Percentiles rank a stretch among this genome's conserved stretches.
Evolutionary conservation across 352 stramenopile genomes (phyloP).

Genomic region (Halophytophthora polymorphica): DNA sequence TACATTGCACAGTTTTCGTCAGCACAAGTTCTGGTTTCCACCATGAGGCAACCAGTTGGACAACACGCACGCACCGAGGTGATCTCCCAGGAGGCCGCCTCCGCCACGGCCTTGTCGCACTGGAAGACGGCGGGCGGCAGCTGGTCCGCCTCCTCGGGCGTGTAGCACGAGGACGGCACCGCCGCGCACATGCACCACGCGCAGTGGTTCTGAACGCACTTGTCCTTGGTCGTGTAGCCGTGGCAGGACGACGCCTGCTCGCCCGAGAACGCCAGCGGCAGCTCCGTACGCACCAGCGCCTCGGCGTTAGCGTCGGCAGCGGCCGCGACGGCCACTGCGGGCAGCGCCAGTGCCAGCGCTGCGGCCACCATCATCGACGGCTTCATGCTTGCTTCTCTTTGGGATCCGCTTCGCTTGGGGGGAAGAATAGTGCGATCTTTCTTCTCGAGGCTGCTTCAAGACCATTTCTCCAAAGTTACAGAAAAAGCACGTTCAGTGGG

Average conservation of each 20-base stretch:
- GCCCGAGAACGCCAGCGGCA: constrained; percentile 29
- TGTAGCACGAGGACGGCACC: constrained; percentile 83
- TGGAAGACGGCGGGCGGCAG: constrained; percentile 74
- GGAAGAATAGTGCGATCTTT: no score
- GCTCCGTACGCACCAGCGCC: neutral
- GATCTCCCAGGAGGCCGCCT: constrained; percentile 32
- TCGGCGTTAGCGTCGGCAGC: neutral
- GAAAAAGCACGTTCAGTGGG: no score
- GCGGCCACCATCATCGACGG: neutral
- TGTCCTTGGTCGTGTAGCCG: constrained; percentile 37
- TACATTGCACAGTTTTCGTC: no score
- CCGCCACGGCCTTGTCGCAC: constrained; percentile 40
- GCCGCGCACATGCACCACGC: constrained; percentile 74
- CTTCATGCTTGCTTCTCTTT: constrained; percentile 3
- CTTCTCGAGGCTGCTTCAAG: no score
- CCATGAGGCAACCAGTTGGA: neutral
- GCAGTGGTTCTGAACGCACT: constrained; percentile 56
- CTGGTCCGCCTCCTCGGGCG: constrained; percentile 51
- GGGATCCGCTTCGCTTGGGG: no score
- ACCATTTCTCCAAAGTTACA: no score
- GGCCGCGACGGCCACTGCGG: neutral
- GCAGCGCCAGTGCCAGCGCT: constrained; percentile 3
- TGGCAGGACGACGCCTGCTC: constrained; percentile 44
- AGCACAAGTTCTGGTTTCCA: neutral
- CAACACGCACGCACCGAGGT: constrained; percentile 7